Evolutionary conservation across 2,329 filamentous ascomycete species (phyloP), one percentile per base, ranked within the genome.

Genomic region (Arthrobotrys musiformis): DNA sequence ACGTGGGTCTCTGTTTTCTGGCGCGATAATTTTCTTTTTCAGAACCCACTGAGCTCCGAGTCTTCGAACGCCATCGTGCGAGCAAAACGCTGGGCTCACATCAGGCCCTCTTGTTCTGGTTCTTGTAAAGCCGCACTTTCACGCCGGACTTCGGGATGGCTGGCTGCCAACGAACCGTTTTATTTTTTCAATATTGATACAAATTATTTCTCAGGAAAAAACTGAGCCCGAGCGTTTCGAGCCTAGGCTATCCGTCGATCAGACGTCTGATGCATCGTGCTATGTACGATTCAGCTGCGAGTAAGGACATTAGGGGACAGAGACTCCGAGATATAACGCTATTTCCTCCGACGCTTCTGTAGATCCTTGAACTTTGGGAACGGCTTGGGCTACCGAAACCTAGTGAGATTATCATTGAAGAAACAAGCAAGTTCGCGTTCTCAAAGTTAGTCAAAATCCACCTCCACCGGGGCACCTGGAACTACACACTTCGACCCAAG

Each of bases 321-420:
- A 64, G 33, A 46, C 19, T 72, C 68, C 48, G 68, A 72, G 48
- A 72, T 56, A 64, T 50, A 62, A 50, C 68, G 68, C 68, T n/a
- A n/a, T 11, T 17, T 42, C 26, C 44, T 37, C 44, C 7, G 42
- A 52, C 35, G 17, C 17, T 56, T 37, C 46, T 64, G 68, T 35
- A 17, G 68, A 63, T 72, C 58, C n/a, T 26, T 72, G 13, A 33
- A 11, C 35, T 64, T 72, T 35, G 35, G 30, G n/a, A 42, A 15
- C 24, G 58, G 60, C 46, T 40, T 64, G 58, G 40, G 46, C 46
- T 40, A 37, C 44, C 37, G 46, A 30, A 54, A 50, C 17, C 28
- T 52, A 22, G 33, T 26, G 30, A 15, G 30, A 58, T 58, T 58
- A 40, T 58, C 54, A 37, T 6, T 44, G 46, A 46, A 33, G 24